These are phyloP conservation scores for Rhodotorula sphaerocarpa DNA, from an alignment of 768 basidiomycete genomes.

Conservation along the genomic window DNA sequence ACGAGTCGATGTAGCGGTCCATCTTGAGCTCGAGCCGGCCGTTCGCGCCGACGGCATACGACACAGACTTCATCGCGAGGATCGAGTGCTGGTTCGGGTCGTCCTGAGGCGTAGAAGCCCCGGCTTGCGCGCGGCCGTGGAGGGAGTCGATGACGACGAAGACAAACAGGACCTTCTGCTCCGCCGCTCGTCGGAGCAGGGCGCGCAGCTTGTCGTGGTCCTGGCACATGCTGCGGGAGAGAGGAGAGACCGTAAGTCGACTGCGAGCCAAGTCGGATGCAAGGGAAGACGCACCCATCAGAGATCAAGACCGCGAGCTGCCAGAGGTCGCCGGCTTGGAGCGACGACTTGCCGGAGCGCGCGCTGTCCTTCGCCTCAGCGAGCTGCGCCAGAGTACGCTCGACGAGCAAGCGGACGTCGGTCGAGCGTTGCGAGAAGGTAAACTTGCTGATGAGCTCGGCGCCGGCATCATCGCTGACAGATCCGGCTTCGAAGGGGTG, in stretches of 20 bases:
- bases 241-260: background rate
- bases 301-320: slow-evolving; percentile 97
- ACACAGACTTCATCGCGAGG: slow-evolving; percentile 81
- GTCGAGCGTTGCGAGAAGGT: slow-evolving; percentile 82
- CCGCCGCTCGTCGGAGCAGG: slow-evolving; percentile 71
- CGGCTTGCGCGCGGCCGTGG: slow-evolving; percentile 38
- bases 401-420: slow-evolving; percentile 72
- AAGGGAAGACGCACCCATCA: slow-evolving; percentile 53
- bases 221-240: slow-evolving; percentile 65
- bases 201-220: slow-evolving; percentile 79
- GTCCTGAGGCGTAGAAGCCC: slow-evolving; percentile 18
- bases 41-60: slow-evolving; percentile 60
- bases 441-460: slow-evolving; percentile 73
- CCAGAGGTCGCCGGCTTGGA: slow-evolving; percentile 74
- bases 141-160: slow-evolving; percentile 93
- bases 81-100: slow-evolving; percentile 60
- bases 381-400: slow-evolving; percentile 55
- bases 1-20: slow-evolving; percentile 48
- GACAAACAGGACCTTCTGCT: slow-evolving; percentile 86
- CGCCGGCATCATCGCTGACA: slow-evolving; percentile 70
- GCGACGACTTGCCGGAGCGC: slow-evolving; percentile 49
- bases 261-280: background rate
- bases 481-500: slow-evolving; percentile 77
- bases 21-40: slow-evolving; percentile 79
- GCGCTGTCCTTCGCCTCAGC: slow-evolving; percentile 59